A percentile compares a stretch with the other conserved stretches of the same genome.
These are phyloP conservation scores for Litchi chinensis DNA, from an alignment of 345 rosid genomes.

Conservation along the genomic window DNA sequence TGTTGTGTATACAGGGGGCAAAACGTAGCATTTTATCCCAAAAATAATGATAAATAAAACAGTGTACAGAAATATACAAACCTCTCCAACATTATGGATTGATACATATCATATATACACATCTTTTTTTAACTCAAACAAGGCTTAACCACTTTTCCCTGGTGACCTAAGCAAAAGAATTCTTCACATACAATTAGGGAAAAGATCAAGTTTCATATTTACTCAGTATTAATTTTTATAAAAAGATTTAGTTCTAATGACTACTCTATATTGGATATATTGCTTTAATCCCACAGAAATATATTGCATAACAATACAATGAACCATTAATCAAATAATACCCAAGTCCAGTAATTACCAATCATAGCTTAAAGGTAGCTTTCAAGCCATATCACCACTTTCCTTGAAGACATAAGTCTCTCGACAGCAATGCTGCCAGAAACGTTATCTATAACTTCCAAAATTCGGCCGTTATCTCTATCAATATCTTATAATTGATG, in stretches of 20 bases:
- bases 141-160: too few relatives aligned
- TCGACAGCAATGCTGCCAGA: background rate
- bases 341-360: constrained; percentile 21
- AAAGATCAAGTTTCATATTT: background rate
- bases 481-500: constrained; percentile 7
- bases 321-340: constrained; percentile 13
- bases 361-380: constrained; percentile 15
- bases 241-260: background rate
- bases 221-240: background rate
- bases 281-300: background rate
- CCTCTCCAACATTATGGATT: constrained; percentile 14
- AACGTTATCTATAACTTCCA: constrained; percentile 6
- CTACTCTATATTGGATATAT: too few relatives aligned
- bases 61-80: constrained; percentile 22
- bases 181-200: background rate
- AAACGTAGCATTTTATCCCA: constrained; percentile 28
- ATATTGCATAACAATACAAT: background rate
- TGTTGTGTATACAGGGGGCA: constrained; percentile 28
- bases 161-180: background rate
- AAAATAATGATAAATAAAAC: constrained; percentile 23
- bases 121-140: background rate
- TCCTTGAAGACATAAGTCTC: constrained; percentile 12
- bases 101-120: constrained; percentile 19
- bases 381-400: constrained; percentile 2
- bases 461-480: constrained; percentile 5